Base-by-base conservation (phyloP, 2,329 filamentous ascomycete genomes). In the Colletotrichum godetiae region DNA sequence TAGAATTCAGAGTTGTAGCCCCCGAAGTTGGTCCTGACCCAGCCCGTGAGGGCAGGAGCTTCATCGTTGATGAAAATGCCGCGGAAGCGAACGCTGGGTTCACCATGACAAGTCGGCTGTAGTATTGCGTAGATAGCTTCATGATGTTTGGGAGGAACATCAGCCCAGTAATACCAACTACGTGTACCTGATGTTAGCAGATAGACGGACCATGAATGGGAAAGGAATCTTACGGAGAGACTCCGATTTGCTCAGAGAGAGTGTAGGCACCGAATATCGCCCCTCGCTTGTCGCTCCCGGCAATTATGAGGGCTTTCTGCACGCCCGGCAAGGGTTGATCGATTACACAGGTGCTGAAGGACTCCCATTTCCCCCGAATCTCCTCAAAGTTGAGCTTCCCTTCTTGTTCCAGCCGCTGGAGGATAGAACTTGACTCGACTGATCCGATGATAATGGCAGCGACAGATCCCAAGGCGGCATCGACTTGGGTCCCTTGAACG, bases 31-130 rank as follows among this genome's bases (percentile, higher is more conserved):
- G 84, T 83, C 46, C 88, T 85, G 1, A 89, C 86, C 88, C 89
- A 92, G 1, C 88, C 69, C 79, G 90, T 84, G 62, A 93, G 80
- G 0, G 88, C 88, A 0, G 90, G 90, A 11, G 88, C 88, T 75
- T 92, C 89, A 67, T 92, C 90, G 76, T 92, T 92, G 81, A 92
- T 86, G 80, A 92, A 92, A 72, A 92, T 85, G 13, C 89, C 90
- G 12, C 90, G 85, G 77, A 90, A 91, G 73, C 88, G 89, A 72
- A 92, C 86, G 5, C 86, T 87, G 1, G 90, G 90, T 2, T 88
- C 84, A 11, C 85, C 86, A 66, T 89, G 87, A 0, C 83, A 77
- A 15, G 87, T 88, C 1, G 81, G 84, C 4, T 81, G 84, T 37
- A 84, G 80, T 5, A 87, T 77, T 8, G 89, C 87, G 73, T 86